phyloP scores from a whole-genome alignment of 2,329 filamentous ascomycete genomes.

The Ophiostoma ulmi region DNA sequence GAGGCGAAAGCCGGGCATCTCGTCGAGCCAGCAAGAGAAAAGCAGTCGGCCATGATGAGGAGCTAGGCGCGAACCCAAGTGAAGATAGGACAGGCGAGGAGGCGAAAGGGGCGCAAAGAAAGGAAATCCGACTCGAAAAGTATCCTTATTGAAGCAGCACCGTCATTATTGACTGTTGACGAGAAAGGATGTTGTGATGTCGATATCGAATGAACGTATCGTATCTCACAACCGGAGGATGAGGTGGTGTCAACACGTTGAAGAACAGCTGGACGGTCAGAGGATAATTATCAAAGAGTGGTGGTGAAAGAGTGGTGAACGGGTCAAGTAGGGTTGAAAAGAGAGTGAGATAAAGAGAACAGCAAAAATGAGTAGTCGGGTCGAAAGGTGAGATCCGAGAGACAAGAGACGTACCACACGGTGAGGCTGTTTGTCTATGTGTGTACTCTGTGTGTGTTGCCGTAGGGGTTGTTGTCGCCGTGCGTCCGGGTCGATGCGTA shows the following conservation, averaged over 20 bases:
- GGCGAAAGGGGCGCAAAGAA: neutral
- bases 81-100: neutral
- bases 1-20: conserved; percentile 67
- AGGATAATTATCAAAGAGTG: neutral
- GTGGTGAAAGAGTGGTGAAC: neutral
- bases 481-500: conserved; percentile 17
- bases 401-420: conserved; percentile 11
- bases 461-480: conserved; percentile 1
- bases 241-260: neutral
- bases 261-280: neutral
- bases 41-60: conserved; percentile 42
- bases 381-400: neutral
- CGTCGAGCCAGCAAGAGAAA: conserved; percentile 65
- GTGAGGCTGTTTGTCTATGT: conserved; percentile 6
- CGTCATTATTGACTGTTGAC: conserved; percentile 1
- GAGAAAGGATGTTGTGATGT: neutral
- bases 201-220: conserved; percentile 8
- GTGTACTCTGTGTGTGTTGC: conserved; percentile 13
- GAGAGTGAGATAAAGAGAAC: neutral
- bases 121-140: neutral
- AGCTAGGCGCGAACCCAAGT: neutral
- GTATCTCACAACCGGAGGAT: neutral
- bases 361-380: neutral
- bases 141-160: conserved; percentile 8
- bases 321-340: neutral